A percentile compares a stretch with the other conserved stretches of the same genome.
Conservation (phyloP, 139 green algal species). For the Mychonastes homosphaera region DNA sequence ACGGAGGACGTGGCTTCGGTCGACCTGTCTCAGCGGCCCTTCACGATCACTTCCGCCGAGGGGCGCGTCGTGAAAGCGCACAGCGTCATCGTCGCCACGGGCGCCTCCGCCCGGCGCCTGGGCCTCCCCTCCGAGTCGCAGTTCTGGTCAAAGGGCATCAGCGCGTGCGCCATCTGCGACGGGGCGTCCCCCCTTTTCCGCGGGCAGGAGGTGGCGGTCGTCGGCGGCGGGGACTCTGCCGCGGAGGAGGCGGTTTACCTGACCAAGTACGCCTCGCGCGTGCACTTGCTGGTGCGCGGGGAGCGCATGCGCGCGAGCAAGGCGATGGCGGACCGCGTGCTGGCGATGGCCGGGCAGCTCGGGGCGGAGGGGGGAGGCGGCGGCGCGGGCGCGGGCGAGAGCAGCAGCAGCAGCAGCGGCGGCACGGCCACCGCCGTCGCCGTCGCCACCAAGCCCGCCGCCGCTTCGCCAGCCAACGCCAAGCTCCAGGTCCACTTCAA, state of each 20-base stretch:
- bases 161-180: conserved; percentile 95
- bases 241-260: conserved; percentile 94
- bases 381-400: background rate
- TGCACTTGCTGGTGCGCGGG: conserved; percentile 88
- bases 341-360: conserved; percentile 17
- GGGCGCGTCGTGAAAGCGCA: conserved; percentile 57
- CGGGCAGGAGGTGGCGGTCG: conserved; percentile 79
- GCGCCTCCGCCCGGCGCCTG: conserved; percentile 81
- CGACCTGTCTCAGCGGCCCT: conserved; percentile 70
- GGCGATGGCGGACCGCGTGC: conserved; percentile 67
- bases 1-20: conserved; percentile 90
- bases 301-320: conserved; percentile 69
- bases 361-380: background rate
- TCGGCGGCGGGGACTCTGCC: conserved; percentile 92
- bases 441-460: background rate
- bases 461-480: background rate
- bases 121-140: conserved; percentile 70
- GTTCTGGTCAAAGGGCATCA: conserved; percentile 92
- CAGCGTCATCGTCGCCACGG: conserved; percentile 90
- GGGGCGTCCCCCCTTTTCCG: conserved; percentile 76
- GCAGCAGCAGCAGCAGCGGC: background rate
- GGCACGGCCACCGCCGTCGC: background rate
- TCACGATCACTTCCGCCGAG: conserved; percentile 58
- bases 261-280: conserved; percentile 90
- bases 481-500: conserved; percentile 63